These are phyloP conservation scores for Termitomyces sp. DNA, from an alignment of 768 basidiomycete genomes.

Conservation along the genomic window DNA sequence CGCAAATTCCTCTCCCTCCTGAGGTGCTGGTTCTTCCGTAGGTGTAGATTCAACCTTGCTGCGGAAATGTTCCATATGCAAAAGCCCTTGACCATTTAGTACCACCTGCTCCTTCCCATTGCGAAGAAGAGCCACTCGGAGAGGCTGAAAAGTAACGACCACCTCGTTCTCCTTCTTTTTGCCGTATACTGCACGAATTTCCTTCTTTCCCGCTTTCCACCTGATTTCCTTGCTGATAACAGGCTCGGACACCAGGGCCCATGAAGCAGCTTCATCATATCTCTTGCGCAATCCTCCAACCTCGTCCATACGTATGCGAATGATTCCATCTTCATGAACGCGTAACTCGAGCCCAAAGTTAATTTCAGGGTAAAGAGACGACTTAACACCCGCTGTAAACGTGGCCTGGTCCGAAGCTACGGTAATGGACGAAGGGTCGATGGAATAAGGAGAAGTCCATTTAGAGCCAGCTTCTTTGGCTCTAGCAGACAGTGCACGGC, in stretches of 20 bases:
- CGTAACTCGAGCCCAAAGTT: conserved; percentile 78
- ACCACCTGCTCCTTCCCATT: conserved; percentile 81
- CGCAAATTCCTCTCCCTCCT: conserved; percentile 36
- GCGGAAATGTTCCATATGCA: conserved; percentile 99
- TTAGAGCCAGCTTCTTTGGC: conserved; percentile 48
- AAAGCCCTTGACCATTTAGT: conserved; percentile 80
- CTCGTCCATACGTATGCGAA: conserved; percentile 92
- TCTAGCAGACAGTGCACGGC: conserved; percentile 75
- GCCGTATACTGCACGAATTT: conserved; percentile 61
- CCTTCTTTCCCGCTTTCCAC: conserved; percentile 64
- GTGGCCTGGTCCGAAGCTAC: conserved; percentile 47
- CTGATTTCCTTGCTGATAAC: conserved; percentile 48
- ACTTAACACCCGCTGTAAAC: conserved; percentile 74
- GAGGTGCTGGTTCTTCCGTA: conserved; percentile 34
- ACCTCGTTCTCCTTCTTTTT: conserved; percentile 58
- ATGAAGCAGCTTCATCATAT: conserved; percentile 88
- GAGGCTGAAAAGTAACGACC: conserved; percentile 66
- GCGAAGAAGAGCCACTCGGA: conserved; percentile 67
- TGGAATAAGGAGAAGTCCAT: conserved; percentile 87
- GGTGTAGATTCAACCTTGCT: conserved; percentile 41
- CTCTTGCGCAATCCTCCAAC: conserved; percentile 70
- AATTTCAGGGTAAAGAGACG: conserved; percentile 78
- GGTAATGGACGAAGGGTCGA: conserved; percentile 52
- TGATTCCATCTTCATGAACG: conserved; percentile 83
- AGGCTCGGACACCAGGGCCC: conserved; percentile 81